Conservation (phyloP, 768 basidiomycete genomes). For the Leucogyrophana mollusca region DNA sequence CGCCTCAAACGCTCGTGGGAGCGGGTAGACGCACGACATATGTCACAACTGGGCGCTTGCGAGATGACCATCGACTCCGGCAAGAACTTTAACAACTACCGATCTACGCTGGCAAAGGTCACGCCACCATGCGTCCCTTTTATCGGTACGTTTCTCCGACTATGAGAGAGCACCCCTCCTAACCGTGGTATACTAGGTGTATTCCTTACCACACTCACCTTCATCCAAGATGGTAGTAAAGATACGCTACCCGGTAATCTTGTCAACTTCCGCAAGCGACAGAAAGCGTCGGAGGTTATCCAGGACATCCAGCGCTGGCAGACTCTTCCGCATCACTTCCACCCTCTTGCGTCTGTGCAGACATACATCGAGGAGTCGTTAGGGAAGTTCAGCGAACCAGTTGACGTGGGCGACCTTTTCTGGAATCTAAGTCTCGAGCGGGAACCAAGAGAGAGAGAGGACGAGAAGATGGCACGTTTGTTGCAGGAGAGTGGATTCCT, state of each 20-base stretch:
- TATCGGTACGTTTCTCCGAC: conserved; percentile 60
- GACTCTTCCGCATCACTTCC: conserved; percentile 84
- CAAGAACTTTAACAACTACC: conserved; percentile 93
- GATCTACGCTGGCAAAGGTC: conserved; percentile 76
- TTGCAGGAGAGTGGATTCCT: conserved; percentile 88
- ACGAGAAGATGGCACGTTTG: conserved; percentile 92
- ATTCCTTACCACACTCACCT: conserved; percentile 94
- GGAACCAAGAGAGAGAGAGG: conserved; percentile 93
- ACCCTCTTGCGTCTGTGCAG: conserved; percentile 61
- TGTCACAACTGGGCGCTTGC: conserved; percentile 72
- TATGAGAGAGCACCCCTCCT: conserved; percentile 1
- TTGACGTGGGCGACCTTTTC: conserved; percentile 71
- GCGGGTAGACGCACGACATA: conserved; percentile 71
- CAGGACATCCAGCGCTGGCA: conserved; percentile 97
- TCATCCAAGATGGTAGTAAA: conserved; percentile 95
- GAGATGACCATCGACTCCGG: conserved; percentile 91
- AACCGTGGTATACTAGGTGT: conserved; percentile 57
- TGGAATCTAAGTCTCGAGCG: conserved; percentile 85
- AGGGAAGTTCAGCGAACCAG: conserved; percentile 64
- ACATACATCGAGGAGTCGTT: conserved; percentile 80
- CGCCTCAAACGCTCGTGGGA: conserved; percentile 95
- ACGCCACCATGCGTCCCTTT: conserved; percentile 96
- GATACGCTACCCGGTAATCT: conserved; percentile 76
- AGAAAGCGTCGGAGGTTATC: conserved; percentile 95
- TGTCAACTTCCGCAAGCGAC: conserved; percentile 95